A percentile compares a stretch with the other conserved stretches of the same genome.
Evolutionary conservation across 75 land plant genomes (phyloP).

Genomic region (Pinus tabuliformis): DNA sequence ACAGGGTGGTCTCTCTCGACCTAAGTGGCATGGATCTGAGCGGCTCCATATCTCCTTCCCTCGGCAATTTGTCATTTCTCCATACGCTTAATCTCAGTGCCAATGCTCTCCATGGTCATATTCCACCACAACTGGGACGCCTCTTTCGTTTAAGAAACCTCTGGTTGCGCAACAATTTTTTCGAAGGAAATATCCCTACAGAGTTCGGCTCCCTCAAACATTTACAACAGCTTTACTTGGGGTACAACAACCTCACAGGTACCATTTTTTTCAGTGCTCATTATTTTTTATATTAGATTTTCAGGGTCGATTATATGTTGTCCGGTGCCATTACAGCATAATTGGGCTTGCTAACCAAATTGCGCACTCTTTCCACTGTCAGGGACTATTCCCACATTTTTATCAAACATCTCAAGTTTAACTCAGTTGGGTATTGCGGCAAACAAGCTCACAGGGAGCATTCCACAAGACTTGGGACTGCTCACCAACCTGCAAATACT

Average conservation of each 20-base stretch:
- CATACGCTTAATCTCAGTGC: slow-evolving; percentile 36
- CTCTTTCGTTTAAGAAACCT: slow-evolving; percentile 36
- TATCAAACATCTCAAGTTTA: too few species aligned
- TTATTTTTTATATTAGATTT: too few species aligned
- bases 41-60: slow-evolving; percentile 46
- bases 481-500: too few species aligned
- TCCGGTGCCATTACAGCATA: too few species aligned
- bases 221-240: slow-evolving; percentile 53
- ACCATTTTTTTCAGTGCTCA: too few species aligned
- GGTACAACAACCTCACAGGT: slow-evolving; percentile 86
- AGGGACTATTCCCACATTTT: too few species aligned
- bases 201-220: slow-evolving; percentile 25
- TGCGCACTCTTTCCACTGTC: too few species aligned
- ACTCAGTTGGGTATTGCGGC: too few species aligned
- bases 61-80: slow-evolving; percentile 42
- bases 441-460: too few species aligned
- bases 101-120: slow-evolving; percentile 52
- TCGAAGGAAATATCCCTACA: slow-evolving; percentile 54
- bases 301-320: too few species aligned
- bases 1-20: slow-evolving; percentile 31
- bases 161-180: slow-evolving; percentile 78
- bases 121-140: slow-evolving; percentile 49
- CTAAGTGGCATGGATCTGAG: slow-evolving; percentile 53
- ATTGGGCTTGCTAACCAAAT: too few species aligned
- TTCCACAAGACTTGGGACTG: too few species aligned